These are phyloP conservation scores for Tylopilus plumbeoviolaceoides DNA, from an alignment of 768 basidiomycete genomes.

Conservation along the genomic window DNA sequence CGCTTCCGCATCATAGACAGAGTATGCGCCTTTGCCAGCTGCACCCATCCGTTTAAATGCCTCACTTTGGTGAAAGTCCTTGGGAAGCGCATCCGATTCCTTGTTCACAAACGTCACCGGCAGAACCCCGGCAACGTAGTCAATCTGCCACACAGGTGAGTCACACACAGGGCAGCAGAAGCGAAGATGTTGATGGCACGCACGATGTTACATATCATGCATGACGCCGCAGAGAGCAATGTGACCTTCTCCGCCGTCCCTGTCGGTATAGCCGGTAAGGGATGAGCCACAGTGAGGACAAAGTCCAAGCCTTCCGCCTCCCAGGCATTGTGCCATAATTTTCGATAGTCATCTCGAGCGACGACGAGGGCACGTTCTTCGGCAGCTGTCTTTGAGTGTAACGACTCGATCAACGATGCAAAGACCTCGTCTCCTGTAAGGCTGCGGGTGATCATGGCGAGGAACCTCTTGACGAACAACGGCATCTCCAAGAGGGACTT, in stretches of 20 bases:
- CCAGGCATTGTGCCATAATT: constrained; percentile 37
- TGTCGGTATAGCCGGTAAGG: constrained; percentile 37
- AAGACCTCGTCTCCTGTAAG: constrained; percentile 23
- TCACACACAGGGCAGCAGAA: background rate
- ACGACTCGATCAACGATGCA: constrained; percentile 32
- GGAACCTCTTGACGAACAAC: constrained; percentile 38
- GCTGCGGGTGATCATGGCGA: constrained; percentile 38
- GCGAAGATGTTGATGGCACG: constrained; percentile 11
- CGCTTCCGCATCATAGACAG: constrained; percentile 52
- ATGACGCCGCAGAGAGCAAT: constrained; percentile 30
- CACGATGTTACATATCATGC: constrained; percentile 44
- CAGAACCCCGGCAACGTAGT: constrained; percentile 56
- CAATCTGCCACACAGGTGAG: constrained; percentile 34
- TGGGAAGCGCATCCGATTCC: constrained; percentile 37
- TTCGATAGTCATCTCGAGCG: constrained; percentile 22
- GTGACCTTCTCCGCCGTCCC: constrained; percentile 33
- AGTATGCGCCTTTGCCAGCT: constrained; percentile 44
- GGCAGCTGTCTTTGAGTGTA: constrained; percentile 28
- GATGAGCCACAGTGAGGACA: constrained; percentile 37
- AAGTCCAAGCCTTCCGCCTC: constrained; percentile 38
- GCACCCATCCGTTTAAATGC: constrained; percentile 36
- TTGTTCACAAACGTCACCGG: constrained; percentile 53
- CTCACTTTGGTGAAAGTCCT: constrained; percentile 23
- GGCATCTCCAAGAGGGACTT: constrained; percentile 26
- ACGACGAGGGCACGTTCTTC: constrained; percentile 29